Percentiles rank a stretch among this genome's conserved stretches.
Conservation (phyloP, 129 eudicot genomes). For the carrot (Daucus carota) region DH1_v3.0 NC_030381.2:51518001-51518500, state of each 20-base stretch:
- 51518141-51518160: not conserved
- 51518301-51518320: constrained; percentile 81
- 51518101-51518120: not conserved
- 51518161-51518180: not conserved
- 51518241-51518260: constrained; percentile 59
- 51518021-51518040: constrained; percentile 69
- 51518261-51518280: constrained; percentile 77
- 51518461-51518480: too few relatives aligned
- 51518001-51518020: constrained; percentile 35
- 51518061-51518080: constrained; percentile 90
- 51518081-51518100: constrained; percentile 72
- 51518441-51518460: too few relatives aligned
- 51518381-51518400: not conserved
- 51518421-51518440: not conserved
- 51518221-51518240: not conserved
- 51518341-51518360: not conserved
- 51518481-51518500: too few relatives aligned
- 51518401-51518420: not conserved
- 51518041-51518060: constrained; percentile 81
- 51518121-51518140: not conserved
- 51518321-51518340: constrained; percentile 84
- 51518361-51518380: not conserved
- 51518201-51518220: not conserved
- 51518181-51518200: not conserved
- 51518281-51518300: constrained; percentile 77